Percentiles rank a stretch among this genome's conserved stretches.
phyloP scores from a whole-genome alignment of 2,329 filamentous ascomycete species.

The Penicillium decumbens region DNA sequence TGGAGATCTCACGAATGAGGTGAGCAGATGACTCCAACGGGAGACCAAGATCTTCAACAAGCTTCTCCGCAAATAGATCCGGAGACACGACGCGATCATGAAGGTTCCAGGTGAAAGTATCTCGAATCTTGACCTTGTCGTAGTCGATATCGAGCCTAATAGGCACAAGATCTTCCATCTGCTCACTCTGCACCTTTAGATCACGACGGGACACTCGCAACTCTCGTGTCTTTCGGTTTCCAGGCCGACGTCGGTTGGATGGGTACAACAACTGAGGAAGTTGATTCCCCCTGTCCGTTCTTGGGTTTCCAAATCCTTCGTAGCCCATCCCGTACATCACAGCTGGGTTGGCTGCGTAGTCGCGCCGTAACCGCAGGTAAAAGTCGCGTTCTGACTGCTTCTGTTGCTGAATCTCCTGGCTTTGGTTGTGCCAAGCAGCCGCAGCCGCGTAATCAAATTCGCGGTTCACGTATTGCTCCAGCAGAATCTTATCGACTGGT shows the following conservation, averaged over 20 bases:
- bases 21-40: conserved; percentile 60
- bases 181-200: conserved; percentile 77
- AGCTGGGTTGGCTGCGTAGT: conserved; percentile 53
- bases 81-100: conserved; percentile 79
- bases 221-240: conserved; percentile 67
- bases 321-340: conserved; percentile 68
- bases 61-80: conserved; percentile 78
- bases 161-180: conserved; percentile 85
- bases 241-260: conserved; percentile 66
- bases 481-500: conserved; percentile 47
- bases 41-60: conserved; percentile 80
- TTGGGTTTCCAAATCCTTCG: conserved; percentile 80
- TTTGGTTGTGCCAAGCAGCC: conserved; percentile 48
- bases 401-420: conserved; percentile 55
- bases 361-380: conserved; percentile 62
- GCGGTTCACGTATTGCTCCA: conserved; percentile 62
- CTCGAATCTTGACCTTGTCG: conserved; percentile 90
- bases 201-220: conserved; percentile 75
- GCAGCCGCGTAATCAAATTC: conserved; percentile 58
- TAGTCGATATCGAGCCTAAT: conserved; percentile 89
- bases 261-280: conserved; percentile 74
- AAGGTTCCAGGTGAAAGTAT: conserved; percentile 98
- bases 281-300: conserved; percentile 66
- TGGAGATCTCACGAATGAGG: conserved; percentile 59
- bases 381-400: conserved; percentile 66